A percentile compares a stretch with the other conserved stretches of the same genome.
phyloP scores from a whole-genome alignment of 2,329 filamentous ascomycete species.

The Penicillium sp. region DNA sequence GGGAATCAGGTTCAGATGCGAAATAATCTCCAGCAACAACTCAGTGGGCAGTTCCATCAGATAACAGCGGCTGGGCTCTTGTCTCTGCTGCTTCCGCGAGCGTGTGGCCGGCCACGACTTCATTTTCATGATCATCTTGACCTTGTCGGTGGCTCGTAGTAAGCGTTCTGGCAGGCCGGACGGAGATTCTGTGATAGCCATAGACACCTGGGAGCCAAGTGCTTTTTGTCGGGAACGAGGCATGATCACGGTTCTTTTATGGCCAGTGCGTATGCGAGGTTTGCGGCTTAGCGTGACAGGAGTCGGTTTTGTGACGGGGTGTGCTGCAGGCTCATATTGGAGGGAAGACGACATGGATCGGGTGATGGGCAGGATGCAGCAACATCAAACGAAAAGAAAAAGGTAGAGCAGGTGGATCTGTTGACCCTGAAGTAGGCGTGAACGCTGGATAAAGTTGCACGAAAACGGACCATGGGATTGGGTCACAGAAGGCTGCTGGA shows the following conservation, averaged over 20 bases:
- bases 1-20: slow-evolving; percentile 35
- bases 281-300: slow-evolving; percentile 13
- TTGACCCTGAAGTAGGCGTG: slow-evolving; percentile 31
- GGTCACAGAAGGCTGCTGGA: slow-evolving; percentile 26
- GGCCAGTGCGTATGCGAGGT: slow-evolving; percentile 14
- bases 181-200: slow-evolving; percentile 18
- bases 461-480: slow-evolving; percentile 33
- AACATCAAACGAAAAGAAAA: slow-evolving; percentile 8
- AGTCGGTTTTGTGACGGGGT: slow-evolving; percentile 13
- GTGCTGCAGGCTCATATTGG: slow-evolving; percentile 27
- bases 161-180: slow-evolving; percentile 31
- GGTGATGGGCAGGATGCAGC: slow-evolving; percentile 24
- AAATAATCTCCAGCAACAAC: slow-evolving; percentile 37
- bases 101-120: slow-evolving; percentile 26
- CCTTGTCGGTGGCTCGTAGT: slow-evolving; percentile 29
- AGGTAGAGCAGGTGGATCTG: slow-evolving; percentile 20
- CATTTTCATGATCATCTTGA: slow-evolving; percentile 32
- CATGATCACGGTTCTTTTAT: slow-evolving; percentile 7
- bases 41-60: slow-evolving; percentile 41
- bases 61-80: slow-evolving; percentile 25
- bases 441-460: slow-evolving; percentile 20
- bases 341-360: slow-evolving; percentile 20
- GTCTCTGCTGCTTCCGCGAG: slow-evolving; percentile 16
- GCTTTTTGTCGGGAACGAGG: slow-evolving; percentile 8
- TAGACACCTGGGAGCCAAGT: slow-evolving; percentile 11